Conservation (phyloP, 2,329 filamentous ascomycete genomes). For the Clonostachys rhizophaga region DNA sequence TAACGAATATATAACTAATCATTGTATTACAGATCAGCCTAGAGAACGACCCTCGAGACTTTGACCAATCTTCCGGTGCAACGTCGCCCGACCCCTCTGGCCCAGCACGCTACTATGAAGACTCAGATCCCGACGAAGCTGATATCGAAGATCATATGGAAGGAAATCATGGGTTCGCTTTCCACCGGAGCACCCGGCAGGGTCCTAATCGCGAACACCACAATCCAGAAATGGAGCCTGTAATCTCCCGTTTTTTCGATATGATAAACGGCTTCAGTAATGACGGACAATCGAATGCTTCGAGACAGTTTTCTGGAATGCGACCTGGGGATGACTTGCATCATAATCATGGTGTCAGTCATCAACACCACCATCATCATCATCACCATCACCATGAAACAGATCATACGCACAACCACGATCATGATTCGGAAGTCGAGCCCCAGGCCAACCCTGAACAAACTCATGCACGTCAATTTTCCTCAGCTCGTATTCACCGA, state of each 20-base stretch:
- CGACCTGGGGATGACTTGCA: not conserved
- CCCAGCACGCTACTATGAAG: slow-evolving; percentile 22
- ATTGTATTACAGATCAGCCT: slow-evolving; percentile 37
- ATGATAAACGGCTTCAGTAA: slow-evolving; percentile 32
- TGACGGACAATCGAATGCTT: too few species aligned
- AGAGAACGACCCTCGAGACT: slow-evolving; percentile 58
- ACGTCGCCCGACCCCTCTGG: slow-evolving; percentile 18
- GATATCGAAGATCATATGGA: slow-evolving; percentile 50
- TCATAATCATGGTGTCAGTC: not conserved
- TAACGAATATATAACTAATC: slow-evolving; percentile 17
- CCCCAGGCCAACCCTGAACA: not conserved
- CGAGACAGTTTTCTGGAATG: too few species aligned
- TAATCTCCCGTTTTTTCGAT: slow-evolving; percentile 35
- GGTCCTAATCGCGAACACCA: slow-evolving; percentile 16
- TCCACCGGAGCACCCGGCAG: slow-evolving; percentile 25
- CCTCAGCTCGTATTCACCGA: slow-evolving; percentile 22
- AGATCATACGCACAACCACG: not conserved
- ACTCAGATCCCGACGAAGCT: slow-evolving; percentile 54
- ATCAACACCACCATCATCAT: not conserved
- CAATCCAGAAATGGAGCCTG: slow-evolving; percentile 25
- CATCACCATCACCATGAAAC: not conserved
- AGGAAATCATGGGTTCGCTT: slow-evolving; percentile 34
- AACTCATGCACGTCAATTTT: slow-evolving; percentile 1
- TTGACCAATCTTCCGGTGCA: slow-evolving; percentile 16
- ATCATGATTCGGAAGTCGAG: slow-evolving; percentile 1